phyloP scores from a whole-genome alignment of 164 flowering plant genomes.

The Piper longum region DNA sequence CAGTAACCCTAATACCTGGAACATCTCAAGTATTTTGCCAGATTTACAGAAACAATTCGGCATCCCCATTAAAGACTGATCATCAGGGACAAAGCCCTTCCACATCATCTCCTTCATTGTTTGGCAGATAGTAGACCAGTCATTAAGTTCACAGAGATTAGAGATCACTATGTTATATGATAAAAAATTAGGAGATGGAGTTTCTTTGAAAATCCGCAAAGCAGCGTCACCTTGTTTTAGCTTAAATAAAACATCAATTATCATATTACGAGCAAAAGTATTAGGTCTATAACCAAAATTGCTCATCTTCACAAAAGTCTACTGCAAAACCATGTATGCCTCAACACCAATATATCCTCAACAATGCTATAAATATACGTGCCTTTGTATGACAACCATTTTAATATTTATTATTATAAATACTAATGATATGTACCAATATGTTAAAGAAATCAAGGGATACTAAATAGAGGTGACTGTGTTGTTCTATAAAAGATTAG shows the following conservation, averaged over 20 bases:
- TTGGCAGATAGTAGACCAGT: slow-evolving; percentile 14
- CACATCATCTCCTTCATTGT: slow-evolving; percentile 29
- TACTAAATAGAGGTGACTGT: no score
- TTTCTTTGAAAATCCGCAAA: slow-evolving; percentile 20
- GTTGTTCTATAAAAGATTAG: no score
- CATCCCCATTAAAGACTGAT: no score
- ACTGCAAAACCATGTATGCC: slow-evolving; percentile 29
- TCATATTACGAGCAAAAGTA: slow-evolving; percentile 36
- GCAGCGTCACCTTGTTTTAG: slow-evolving; percentile 24
- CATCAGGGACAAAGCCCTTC: neutral
- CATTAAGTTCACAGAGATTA: slow-evolving; percentile 36
- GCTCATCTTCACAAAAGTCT: slow-evolving; percentile 35
- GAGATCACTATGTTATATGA: slow-evolving; percentile 36
- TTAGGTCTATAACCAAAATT: slow-evolving; percentile 32
- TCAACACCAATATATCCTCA: slow-evolving; percentile 54
- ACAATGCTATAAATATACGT: slow-evolving; percentile 35
- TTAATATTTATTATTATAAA: no score
- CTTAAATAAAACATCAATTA: slow-evolving; percentile 46
- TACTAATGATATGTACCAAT: no score
- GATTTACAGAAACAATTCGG: no score
- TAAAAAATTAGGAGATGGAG: slow-evolving; percentile 35
- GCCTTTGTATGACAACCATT: slow-evolving; percentile 30
- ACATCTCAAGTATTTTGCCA: no score
- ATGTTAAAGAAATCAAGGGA: no score
- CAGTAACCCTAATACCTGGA: no score